Conservation (phyloP, 2,329 filamentous ascomycete species). For the Cladosporium velox region DNA sequence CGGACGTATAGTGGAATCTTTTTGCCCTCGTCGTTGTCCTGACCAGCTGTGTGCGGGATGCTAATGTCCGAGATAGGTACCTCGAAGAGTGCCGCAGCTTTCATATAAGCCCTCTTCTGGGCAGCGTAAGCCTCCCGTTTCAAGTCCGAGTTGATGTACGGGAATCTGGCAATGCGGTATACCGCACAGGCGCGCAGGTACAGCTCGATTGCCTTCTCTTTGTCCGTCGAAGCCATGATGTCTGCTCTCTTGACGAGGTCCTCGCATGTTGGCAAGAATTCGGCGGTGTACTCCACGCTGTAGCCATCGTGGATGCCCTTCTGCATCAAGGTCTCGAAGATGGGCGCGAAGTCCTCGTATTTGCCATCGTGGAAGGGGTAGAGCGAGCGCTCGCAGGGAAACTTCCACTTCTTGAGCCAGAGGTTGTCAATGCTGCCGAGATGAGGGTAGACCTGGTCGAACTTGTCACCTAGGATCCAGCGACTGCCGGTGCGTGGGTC, state of each 20-base stretch:
- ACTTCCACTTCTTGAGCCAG: constrained; percentile 43
- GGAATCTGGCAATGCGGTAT: constrained; percentile 40
- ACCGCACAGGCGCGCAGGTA: constrained; percentile 42
- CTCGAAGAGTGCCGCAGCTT: constrained; percentile 39
- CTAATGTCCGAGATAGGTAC: constrained; percentile 41
- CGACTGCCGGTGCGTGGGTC: constrained; percentile 37
- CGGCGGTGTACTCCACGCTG: constrained; percentile 40
- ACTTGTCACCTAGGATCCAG: constrained; percentile 50
- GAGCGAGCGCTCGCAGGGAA: constrained; percentile 35
- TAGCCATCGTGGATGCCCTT: constrained; percentile 43
- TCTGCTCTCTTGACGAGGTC: constrained; percentile 37
- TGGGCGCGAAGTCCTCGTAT: constrained; percentile 42
- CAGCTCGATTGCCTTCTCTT: constrained; percentile 35
- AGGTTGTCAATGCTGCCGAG: constrained; percentile 62
- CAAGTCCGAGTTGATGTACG: constrained; percentile 40
- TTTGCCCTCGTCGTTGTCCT: constrained; percentile 37
- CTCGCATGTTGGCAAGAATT: constrained; percentile 40
- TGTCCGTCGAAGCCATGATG: constrained; percentile 28
- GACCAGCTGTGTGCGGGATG: constrained; percentile 44
- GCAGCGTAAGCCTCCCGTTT: constrained; percentile 39
- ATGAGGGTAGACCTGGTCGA: constrained; percentile 55
- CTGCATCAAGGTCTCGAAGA: constrained; percentile 41
- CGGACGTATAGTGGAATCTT: constrained; percentile 45
- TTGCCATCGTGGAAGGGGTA: constrained; percentile 41
- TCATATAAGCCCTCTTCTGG: constrained; percentile 42